These are phyloP conservation scores for Aspergillus eucalypticola DNA, from an alignment of 2,329 filamentous ascomycete genomes.

Conservation along the genomic window DNA sequence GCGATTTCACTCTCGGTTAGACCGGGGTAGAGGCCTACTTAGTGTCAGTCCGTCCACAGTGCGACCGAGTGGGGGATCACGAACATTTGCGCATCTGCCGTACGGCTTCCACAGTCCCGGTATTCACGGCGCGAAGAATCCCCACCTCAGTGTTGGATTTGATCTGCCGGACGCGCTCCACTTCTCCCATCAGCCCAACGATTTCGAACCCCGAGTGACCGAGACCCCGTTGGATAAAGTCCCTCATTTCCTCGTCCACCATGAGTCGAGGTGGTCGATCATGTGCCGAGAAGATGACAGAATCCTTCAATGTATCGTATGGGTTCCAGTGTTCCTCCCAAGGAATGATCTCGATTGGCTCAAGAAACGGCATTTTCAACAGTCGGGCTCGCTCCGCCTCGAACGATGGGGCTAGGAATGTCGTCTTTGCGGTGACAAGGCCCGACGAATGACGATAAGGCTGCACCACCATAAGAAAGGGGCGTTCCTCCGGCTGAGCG, in stretches of 20 bases:
- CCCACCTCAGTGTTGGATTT: constrained; percentile 60
- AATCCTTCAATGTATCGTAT: constrained; percentile 56
- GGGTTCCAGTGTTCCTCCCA: constrained; percentile 69
- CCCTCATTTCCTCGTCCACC: constrained; percentile 65
- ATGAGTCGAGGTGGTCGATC: constrained; percentile 50
- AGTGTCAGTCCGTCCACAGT: constrained; percentile 13
- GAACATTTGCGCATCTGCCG: constrained; percentile 54
- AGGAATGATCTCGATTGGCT: constrained; percentile 55
- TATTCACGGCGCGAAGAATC: constrained; percentile 63
- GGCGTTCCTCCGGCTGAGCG: constrained; percentile 59
- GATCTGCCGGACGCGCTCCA: constrained; percentile 60
- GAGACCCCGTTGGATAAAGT: constrained; percentile 63
- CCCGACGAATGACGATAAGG: constrained; percentile 46
- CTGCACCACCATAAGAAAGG: constrained; percentile 63
- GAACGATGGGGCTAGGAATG: constrained; percentile 61
- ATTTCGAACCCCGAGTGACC: constrained; percentile 57
- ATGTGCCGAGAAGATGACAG: constrained; percentile 39
- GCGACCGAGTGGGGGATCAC: neutral
- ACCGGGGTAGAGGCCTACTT: constrained; percentile 54
- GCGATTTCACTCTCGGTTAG: constrained; percentile 62
- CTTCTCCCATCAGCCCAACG: constrained; percentile 54
- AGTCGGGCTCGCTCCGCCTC: constrained; percentile 62
- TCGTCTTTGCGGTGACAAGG: constrained; percentile 54
- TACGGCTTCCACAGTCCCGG: constrained; percentile 62
- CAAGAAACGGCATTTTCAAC: constrained; percentile 58